Evolutionary conservation across 2,329 filamentous ascomycete species (phyloP), one percentile per base, ranked within the genome.

Genomic region (Venturia nashicola): DNA sequence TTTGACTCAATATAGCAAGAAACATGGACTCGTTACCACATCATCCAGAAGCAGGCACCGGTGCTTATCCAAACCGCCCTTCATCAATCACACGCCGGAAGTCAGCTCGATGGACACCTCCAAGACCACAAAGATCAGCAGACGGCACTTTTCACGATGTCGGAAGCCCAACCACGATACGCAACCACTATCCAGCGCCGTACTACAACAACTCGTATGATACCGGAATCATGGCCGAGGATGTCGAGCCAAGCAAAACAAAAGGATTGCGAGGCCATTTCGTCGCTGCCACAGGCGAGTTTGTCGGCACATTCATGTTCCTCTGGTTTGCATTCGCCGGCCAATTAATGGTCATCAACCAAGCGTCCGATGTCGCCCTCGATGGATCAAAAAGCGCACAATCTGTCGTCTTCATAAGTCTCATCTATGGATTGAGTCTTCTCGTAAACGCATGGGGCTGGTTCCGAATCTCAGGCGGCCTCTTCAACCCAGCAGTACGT

Each of bases 261-360:
- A 44, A 23, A 32, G 40, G 61, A 5, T 18, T 44, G 5, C 27
- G 51, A 44, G 76, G 78, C 68, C 71, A 79, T 64, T 70, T 80
- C 68, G 72, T 80, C 65, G 75, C 77, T 61, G 76, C 76, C 72
- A 65, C 77, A 23, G 79, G 78, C 64, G 70, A 79, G 63, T 76
- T 79, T 61, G 72, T 76, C 59, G 77, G 77, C 55, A 78, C 76
- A 0, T 77, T 78, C 67, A 73, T 79, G 67, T 80, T 74, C 68
- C 70, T 80, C 32, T 76, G 75, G 69, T 75, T 76, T 67, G 72
- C 71, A 54, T 74, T 77, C 64, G 67, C 69, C 11, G 75, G 69
- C 20, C 72, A 73, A 55, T 72, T 75, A 64, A 76, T 75, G 69
- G 77, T 77, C 65, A 69, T n/a, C 69, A n/a, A 60, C 7, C 42